Conservation (phyloP, 352 stramenopile genomes). For the Pythium rhizo-oryzae region DNA sequence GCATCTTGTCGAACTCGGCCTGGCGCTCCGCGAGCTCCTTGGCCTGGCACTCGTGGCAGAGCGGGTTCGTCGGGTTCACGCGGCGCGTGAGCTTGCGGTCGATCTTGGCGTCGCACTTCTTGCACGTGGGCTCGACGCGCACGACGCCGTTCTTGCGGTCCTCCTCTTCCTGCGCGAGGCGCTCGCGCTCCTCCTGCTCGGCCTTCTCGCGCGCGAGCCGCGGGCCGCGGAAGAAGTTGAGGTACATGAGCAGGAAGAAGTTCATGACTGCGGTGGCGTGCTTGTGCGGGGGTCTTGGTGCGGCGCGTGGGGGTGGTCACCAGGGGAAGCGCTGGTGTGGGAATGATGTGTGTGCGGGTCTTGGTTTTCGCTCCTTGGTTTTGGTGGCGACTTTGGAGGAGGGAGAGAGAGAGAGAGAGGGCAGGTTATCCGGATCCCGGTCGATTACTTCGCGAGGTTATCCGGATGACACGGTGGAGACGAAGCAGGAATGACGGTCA, state of each 20-base stretch:
- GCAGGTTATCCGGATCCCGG: constrained; percentile 7
- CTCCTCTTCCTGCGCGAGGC: constrained; percentile 43
- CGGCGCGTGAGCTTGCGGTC: constrained; percentile 40
- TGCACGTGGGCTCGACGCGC: constrained; percentile 50
- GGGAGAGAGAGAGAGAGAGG: constrained; percentile 2
- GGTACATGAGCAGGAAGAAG: constrained; percentile 76
- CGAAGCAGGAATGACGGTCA: constrained; percentile 5
- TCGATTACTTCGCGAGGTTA: constrained; percentile 7
- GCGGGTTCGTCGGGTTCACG: constrained; percentile 29
- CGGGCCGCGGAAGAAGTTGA: constrained; percentile 72
- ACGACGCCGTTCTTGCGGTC: constrained; percentile 59
- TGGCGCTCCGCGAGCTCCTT: constrained; percentile 25
- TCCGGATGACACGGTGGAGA: constrained; percentile 15
- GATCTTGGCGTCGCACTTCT: constrained; percentile 70
- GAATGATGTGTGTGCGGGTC: constrained; percentile 10
- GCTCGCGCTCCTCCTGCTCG: constrained; percentile 58
- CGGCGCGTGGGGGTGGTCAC: not conserved
- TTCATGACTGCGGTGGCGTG: constrained; percentile 47
- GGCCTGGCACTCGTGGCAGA: constrained; percentile 48
- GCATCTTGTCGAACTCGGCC: constrained; percentile 21
- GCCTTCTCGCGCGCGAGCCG: constrained; percentile 49
- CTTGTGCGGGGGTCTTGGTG: not conserved
- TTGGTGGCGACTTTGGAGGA: too few species aligned
- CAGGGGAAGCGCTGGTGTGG: not conserved
- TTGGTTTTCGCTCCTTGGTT: too few species aligned